Evolutionary conservation across 495 filamentous ascomycete genomes (phyloP), one percentile per base, ranked within the genome.

Genomic region (Lentithecium fluviatile): DNA sequence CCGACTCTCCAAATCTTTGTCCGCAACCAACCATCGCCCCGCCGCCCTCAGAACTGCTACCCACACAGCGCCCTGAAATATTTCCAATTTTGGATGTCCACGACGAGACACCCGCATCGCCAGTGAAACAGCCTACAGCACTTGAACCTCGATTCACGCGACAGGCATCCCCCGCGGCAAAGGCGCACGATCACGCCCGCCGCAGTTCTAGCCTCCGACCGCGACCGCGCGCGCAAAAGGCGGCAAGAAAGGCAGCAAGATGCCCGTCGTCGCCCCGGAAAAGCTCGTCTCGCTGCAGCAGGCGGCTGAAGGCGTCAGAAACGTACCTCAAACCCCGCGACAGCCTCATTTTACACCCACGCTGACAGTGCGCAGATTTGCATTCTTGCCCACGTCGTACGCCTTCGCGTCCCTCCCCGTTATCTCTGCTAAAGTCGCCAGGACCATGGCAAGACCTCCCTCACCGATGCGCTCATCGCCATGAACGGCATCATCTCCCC

Each of bases 401-500:
- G 88, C 83, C 58, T 29, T 10, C 15, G 21, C 25, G 24, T 54
- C 40, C 17, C 24, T 34, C 20, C 40, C 52, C 52, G 56, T 49
- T 45, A 58, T 29, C 45, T 26, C 10, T 58, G 45, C 54, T 58
- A 40, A 58, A 46, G 19, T 32, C 24, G 20, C 17, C 57, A 87
- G 85, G 94, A 99, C 70, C 94, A 99, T 80, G 94, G 94, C 66
- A 99, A 99, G 77, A 99, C 94, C 6, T 97, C 95, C 20, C 86
- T 99, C 63, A 95, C 92, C 45, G 94, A 99, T 71, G 90, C 89
- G 56, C 86, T 99, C 46, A 90, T 99, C 65, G 91, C 95, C 74
- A 97, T 95, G 65, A 99, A 99, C 83, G 94, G 94, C 78, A 97
- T 99, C 76, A 97, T 99, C 68, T 97, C 95, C 12, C 88, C 92